Base-by-base conservation (phyloP, 2,329 filamentous ascomycete species). In the Fusarium robinianum region DNA sequence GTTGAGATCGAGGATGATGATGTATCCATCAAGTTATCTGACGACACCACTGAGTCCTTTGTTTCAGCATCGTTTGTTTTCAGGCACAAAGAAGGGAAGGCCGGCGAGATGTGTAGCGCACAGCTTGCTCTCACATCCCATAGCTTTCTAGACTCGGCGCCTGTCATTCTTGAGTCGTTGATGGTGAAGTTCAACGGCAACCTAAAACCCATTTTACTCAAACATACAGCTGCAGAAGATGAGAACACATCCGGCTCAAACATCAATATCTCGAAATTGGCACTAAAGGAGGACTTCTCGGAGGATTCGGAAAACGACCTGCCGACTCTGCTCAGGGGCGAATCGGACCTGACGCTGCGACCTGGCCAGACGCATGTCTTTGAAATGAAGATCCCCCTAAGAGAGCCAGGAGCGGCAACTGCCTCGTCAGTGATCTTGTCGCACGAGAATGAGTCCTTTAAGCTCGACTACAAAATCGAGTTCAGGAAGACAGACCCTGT, bases 391-490 rank as follows among this genome's bases (percentile, higher is more conserved):
- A 79, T 90, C 45, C 80, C 85, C 3, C 77, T 96, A 11, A 83
- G 90, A 46, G 91, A 96, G 67, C 82, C 90, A 3, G 90, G 90
- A n/a, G 80, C 88, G 42, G 83, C 86, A 1, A 81, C 77, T 33
- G 83, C 88, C 4, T 75, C 78, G 5, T 82, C 81, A 2, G 79
- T 86, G 8, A 79, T 74, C 1, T 70, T 95, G 18, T 70, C 73
- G 1, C 68, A 94, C n/a, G 73, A 80, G 18, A 81, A 79, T 10
- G 77, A 84, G 1, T 67, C 74, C 1, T 95, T 92, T 55, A 74
- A 79, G 24, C 70, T 96, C 12, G 74, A 81, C 15, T 88, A 87
- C 57, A 78, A 78, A 5, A 73, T 85, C n/a, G 77, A 64, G 3
- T 72, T 85, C 18, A 68, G 67, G 11, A 71, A 72, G 5, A 67